Conservation (phyloP, 1,284 basidiomycete species). For the Malassezia japonica region DNA sequence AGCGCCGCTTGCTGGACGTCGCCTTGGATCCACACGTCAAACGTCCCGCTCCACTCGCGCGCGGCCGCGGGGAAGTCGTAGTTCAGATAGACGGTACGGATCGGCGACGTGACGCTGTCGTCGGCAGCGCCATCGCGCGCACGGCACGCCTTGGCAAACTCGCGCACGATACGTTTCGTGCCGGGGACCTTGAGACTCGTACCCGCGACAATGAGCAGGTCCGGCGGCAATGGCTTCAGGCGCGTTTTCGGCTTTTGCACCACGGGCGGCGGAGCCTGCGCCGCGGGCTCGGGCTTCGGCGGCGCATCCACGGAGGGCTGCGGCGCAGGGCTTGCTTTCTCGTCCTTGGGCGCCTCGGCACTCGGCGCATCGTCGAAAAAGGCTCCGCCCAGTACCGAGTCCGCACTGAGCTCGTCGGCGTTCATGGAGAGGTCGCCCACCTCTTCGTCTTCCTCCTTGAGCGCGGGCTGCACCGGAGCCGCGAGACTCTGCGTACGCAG, state of each 20-base stretch:
- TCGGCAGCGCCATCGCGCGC: slow-evolving; percentile 34
- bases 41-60: slow-evolving; percentile 78
- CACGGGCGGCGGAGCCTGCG: neutral
- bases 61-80: slow-evolving; percentile 77
- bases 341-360: neutral
- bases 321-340: neutral
- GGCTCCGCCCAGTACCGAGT: slow-evolving; percentile 24
- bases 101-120: slow-evolving; percentile 44
- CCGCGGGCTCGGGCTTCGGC: neutral
- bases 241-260: slow-evolving; percentile 18
- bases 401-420: slow-evolving; percentile 13
- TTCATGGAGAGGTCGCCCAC: slow-evolving; percentile 1
- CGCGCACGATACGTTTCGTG: slow-evolving; percentile 80
- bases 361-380: slow-evolving; percentile 22
- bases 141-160: slow-evolving; percentile 76
- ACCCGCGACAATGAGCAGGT: slow-evolving; percentile 87
- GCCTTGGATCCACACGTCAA: slow-evolving; percentile 81
- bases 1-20: slow-evolving; percentile 60
- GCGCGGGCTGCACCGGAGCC: neutral
- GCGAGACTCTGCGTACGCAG: neutral
- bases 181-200: slow-evolving; percentile 92
- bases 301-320: neutral
- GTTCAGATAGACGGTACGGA: slow-evolving; percentile 74
- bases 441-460: neutral
- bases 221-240: slow-evolving; percentile 56